Conservation (phyloP, 805 yeast genomes). For the Candida boleticola region DNA sequence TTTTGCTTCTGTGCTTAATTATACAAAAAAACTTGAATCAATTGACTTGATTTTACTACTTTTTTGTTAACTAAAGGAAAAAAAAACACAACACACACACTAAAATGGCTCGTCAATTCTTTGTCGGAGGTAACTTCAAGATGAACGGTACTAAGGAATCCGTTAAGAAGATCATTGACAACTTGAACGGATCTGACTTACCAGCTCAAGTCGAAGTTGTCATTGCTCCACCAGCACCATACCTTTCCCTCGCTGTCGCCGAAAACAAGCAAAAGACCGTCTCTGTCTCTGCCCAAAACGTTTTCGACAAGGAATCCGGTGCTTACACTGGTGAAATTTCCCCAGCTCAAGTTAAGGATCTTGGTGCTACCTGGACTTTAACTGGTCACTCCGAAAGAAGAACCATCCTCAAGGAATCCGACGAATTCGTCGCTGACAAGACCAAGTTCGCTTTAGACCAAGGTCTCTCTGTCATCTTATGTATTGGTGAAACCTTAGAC, state of each 20-base stretch:
- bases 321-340: constrained; percentile 98
- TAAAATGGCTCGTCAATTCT: constrained; percentile 80
- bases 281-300: constrained; percentile 86
- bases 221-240: constrained; percentile 94
- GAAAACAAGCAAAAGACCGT: constrained; percentile 70
- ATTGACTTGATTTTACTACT: no score
- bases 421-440: constrained; percentile 90
- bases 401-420: constrained; percentile 85
- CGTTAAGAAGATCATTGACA: constrained; percentile 77
- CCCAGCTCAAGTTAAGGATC: constrained; percentile 83
- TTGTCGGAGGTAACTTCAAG: constrained; percentile 99
- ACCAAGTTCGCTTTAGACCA: constrained; percentile 88
- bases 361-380: constrained; percentile 91
- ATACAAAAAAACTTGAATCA: no score
- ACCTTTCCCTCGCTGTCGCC: constrained; percentile 73
- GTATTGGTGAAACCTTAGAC: constrained; percentile 97
- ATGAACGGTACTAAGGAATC: constrained; percentile 93
- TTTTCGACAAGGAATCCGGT: constrained; percentile 84
- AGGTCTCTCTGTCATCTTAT: constrained; percentile 88
- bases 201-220: constrained; percentile 87
- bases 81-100: constrained; percentile 3
- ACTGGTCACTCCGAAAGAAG: constrained; percentile 99
- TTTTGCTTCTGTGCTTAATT: no score
- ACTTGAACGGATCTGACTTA: constrained; percentile 75
- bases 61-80: no score